phyloP scores from a whole-genome alignment of 345 rosid genomes.

The Erucastrum elatum region DNA sequence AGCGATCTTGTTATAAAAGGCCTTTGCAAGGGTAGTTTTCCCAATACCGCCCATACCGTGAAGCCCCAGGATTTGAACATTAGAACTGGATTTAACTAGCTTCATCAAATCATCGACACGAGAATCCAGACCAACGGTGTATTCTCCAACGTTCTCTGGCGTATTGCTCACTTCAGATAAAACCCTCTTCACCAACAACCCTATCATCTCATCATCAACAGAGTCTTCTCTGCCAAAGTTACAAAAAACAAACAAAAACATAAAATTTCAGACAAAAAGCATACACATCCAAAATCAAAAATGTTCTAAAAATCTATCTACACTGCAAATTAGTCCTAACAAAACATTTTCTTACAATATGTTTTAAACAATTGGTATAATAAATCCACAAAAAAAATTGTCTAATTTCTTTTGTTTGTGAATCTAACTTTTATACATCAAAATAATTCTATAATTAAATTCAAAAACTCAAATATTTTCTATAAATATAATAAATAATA shows the following conservation, averaged over 20 bases:
- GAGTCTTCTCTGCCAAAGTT: conserved; percentile 10
- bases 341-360: not conserved
- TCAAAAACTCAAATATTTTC: not conserved
- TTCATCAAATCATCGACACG: not conserved
- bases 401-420: not conserved
- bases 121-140: conserved; percentile 32
- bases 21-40: conserved; percentile 40
- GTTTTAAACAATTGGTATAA: not conserved
- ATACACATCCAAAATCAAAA: not conserved
- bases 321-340: not conserved
- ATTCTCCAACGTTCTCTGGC: conserved; percentile 50
- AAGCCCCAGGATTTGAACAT: conserved; percentile 29
- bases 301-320: too few species aligned
- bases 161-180: conserved; percentile 49
- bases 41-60: conserved; percentile 50
- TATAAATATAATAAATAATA: not conserved
- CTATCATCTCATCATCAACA: conserved; percentile 36
- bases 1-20: conserved; percentile 22
- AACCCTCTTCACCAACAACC: conserved; percentile 44
- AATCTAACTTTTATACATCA: not conserved
- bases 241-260: not conserved
- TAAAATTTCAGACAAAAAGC: not conserved
- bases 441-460: not conserved
- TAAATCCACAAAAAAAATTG: not conserved
- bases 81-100: not conserved